These are phyloP conservation scores for Globisporangium ultimum DNA, from an alignment of 352 stramenopile genomes.

Conservation along the genomic window DNA sequence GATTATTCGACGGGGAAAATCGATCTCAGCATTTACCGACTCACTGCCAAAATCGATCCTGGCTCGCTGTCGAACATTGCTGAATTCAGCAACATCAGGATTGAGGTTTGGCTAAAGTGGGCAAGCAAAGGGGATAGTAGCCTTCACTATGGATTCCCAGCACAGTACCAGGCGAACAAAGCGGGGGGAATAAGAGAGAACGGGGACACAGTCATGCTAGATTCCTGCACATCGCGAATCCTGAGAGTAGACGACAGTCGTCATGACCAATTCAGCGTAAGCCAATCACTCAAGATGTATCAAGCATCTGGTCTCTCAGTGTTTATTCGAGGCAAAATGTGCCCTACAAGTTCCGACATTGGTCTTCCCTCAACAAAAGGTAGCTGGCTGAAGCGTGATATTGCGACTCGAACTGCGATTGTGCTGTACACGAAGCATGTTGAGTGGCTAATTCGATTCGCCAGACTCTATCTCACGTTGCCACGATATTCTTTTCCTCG, in stretches of 20 bases:
- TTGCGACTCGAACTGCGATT: constrained; percentile 49
- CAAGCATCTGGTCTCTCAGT: constrained; percentile 32
- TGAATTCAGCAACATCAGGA: constrained; percentile 48
- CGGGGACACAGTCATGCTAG: constrained; percentile 9
- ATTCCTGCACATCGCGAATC: constrained; percentile 12
- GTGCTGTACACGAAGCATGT: constrained; percentile 75
- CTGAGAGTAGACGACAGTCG: constrained; percentile 6
- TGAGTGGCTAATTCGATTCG: constrained; percentile 70
- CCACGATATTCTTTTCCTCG: constrained; percentile 24
- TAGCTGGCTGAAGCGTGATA: constrained; percentile 46
- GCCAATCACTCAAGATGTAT: constrained; percentile 22
- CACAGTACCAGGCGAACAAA: constrained; percentile 24
- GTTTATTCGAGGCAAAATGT: constrained; percentile 44
- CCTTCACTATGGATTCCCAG: constrained; percentile 50
- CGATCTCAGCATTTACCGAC: constrained; percentile 35
- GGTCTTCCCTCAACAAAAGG: constrained; percentile 8
- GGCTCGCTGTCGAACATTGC: constrained; percentile 53
- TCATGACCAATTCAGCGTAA: background rate
- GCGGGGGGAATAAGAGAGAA: background rate
- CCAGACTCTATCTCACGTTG: constrained; percentile 40
- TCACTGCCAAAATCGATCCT: constrained; percentile 68
- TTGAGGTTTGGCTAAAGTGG: constrained; percentile 56
- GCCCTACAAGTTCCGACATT: constrained; percentile 11
- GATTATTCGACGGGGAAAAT: constrained; percentile 29
- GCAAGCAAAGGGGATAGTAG: constrained; percentile 15